Conservation (phyloP, 768 basidiomycete species). For the Termitomyces sp. region DNA sequence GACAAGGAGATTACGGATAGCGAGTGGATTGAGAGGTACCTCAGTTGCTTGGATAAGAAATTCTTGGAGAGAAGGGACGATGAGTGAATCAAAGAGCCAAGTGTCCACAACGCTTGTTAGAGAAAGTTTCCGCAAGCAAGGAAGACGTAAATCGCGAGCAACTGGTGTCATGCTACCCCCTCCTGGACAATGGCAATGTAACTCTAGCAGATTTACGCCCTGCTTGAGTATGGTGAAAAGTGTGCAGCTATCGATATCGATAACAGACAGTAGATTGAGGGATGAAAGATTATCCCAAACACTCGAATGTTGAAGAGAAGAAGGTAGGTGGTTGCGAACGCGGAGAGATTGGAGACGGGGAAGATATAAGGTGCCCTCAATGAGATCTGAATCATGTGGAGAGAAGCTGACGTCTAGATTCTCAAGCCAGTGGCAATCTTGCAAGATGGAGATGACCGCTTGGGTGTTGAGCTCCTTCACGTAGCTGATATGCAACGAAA, state of each 20-base stretch:
- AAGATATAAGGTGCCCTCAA: background rate
- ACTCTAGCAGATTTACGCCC: background rate
- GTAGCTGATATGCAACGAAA: constrained; percentile 2
- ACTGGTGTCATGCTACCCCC: background rate
- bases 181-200: background rate
- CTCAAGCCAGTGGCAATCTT: constrained; percentile 1
- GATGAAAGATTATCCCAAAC: constrained; percentile 5
- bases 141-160: background rate
- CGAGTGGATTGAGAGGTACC: background rate
- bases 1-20: background rate
- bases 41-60: background rate
- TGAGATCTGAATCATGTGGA: background rate
- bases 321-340: background rate
- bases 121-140: background rate
- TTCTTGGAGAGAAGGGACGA: constrained; percentile 4
- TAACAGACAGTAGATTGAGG: background rate
- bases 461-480: background rate
- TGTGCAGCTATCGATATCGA: background rate
- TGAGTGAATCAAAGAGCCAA: constrained; percentile 2
- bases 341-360: background rate
- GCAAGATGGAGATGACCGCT: background rate
- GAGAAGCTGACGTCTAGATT: background rate
- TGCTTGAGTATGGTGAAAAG: background rate
- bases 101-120: constrained; percentile 1
- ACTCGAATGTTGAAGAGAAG: background rate